Conservation (phyloP, 331 rosid species). For the Malus hybrid region DNA sequence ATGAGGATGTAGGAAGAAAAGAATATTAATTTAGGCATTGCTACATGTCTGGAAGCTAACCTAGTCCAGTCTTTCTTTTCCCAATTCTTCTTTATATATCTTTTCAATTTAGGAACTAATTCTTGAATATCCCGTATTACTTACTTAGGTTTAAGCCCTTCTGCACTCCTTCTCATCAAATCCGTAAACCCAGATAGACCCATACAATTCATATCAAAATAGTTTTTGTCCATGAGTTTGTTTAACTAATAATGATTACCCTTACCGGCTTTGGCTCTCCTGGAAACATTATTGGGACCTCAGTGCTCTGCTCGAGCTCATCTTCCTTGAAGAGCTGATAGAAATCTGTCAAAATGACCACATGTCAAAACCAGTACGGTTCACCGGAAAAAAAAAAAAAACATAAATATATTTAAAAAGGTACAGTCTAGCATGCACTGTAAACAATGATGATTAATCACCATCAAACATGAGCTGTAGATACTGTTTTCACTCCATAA, state of each 20-base stretch:
- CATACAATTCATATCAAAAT: neutral
- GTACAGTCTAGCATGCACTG: neutral
- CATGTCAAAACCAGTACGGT: neutral
- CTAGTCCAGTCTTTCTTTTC: neutral
- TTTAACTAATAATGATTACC: neutral
- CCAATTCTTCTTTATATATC: neutral
- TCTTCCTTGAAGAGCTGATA: slow-evolving; percentile 89
- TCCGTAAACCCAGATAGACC: neutral
- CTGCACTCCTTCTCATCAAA: neutral
- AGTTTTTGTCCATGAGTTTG: neutral
- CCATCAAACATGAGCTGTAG: neutral
- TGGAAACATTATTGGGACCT: slow-evolving; percentile 75
- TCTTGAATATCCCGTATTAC: neutral
- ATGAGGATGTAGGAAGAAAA: neutral
- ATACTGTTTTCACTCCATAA: neutral
- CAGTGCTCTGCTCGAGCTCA: slow-evolving; percentile 81
- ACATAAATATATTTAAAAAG: too few relatives aligned
- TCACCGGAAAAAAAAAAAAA: neutral
- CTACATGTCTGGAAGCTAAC: neutral
- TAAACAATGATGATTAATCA: neutral
- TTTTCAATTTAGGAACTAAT: neutral
- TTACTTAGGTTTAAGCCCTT: neutral
- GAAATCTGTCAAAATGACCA: slow-evolving; percentile 41
- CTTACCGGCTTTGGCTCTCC: slow-evolving; percentile 70
- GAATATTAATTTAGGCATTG: neutral